phyloP scores from a whole-genome alignment of 2,329 filamentous ascomycete genomes.

The Hypomyces perniciosus region DNA sequence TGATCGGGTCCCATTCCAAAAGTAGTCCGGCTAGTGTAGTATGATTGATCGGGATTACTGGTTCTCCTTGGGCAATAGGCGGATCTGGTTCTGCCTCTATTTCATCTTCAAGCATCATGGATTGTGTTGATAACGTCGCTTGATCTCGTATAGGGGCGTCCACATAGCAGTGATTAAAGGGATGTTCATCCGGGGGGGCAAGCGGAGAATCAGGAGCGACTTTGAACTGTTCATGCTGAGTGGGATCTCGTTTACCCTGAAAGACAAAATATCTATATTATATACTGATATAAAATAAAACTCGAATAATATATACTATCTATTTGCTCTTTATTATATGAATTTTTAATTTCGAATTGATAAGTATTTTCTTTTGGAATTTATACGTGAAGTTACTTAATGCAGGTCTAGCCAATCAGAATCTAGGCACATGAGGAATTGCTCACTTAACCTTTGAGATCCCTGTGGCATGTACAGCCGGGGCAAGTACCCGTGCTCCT shows the following conservation, averaged over 20 bases:
- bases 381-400: too few relatives aligned
- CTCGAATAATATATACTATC: too few relatives aligned
- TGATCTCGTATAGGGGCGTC: constrained; percentile 20
- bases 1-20: constrained; percentile 64
- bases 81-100: constrained; percentile 46
- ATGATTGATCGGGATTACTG: constrained; percentile 75
- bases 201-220: constrained; percentile 17
- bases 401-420: too few relatives aligned
- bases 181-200: constrained; percentile 1
- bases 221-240: constrained; percentile 18
- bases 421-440: too few relatives aligned
- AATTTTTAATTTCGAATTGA: too few relatives aligned
- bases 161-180: constrained; percentile 14
- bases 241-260: constrained; percentile 20
- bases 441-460: too few relatives aligned
- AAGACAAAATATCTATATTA: too few relatives aligned
- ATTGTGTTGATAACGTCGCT: constrained; percentile 17
- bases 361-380: too few relatives aligned
- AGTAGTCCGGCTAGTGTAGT: constrained; percentile 82
- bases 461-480: too few relatives aligned
- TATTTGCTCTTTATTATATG: too few relatives aligned
- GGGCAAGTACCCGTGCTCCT: too few relatives aligned
- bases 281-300: too few relatives aligned
- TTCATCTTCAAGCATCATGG: constrained; percentile 38
- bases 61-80: constrained; percentile 49